Conservation (phyloP, 2,329 filamentous ascomycete species). For the Xylaria digitata region DNA sequence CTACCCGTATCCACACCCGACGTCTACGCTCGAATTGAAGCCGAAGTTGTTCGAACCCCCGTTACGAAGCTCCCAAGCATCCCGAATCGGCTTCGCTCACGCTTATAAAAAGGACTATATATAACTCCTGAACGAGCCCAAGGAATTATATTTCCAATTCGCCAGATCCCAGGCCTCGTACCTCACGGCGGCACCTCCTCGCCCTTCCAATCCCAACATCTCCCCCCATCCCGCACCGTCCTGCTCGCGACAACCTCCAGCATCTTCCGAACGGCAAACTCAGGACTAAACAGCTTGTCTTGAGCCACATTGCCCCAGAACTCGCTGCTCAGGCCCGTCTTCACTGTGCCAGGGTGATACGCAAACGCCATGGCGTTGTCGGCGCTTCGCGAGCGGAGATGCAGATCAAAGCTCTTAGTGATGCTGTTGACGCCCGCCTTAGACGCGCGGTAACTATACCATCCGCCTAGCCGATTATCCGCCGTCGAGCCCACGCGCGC, state of each 20-base stretch:
- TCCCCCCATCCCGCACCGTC: constrained; percentile 66
- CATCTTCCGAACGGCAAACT: constrained; percentile 74
- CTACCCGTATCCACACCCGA: too few relatives aligned
- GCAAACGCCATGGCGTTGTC: constrained; percentile 74
- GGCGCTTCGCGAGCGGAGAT: constrained; percentile 66
- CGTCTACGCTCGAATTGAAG: too few relatives aligned
- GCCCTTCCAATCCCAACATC: constrained; percentile 77
- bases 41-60: too few relatives aligned
- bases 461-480: constrained; percentile 80
- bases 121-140: neutral
- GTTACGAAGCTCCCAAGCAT: neutral
- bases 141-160: neutral
- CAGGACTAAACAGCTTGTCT: constrained; percentile 72
- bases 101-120: neutral
- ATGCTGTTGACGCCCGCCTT: constrained; percentile 81
- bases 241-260: constrained; percentile 66
- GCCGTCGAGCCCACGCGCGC: constrained; percentile 80
- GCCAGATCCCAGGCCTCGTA: neutral
- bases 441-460: constrained; percentile 83
- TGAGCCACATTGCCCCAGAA: constrained; percentile 76
- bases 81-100: neutral
- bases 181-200: constrained; percentile 69
- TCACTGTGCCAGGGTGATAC: constrained; percentile 84
- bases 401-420: constrained; percentile 77
- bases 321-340: constrained; percentile 76